Conservation (phyloP, 768 basidiomycete species). For the Royoungia palumana region DNA sequence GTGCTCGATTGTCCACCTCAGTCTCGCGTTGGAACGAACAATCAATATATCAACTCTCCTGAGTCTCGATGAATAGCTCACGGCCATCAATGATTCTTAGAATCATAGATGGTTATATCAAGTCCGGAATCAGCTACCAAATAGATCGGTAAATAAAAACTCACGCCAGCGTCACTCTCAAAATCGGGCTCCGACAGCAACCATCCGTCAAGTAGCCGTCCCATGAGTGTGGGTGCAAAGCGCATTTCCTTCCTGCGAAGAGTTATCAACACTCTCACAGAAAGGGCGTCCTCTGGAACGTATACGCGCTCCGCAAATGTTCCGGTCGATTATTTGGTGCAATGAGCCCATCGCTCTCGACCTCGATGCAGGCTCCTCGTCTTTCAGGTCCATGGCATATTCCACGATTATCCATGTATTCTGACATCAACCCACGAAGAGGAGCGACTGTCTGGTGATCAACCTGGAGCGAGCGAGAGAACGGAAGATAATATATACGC, state of each 20-base stretch:
- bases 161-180: no score
- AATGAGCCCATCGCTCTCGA: slow-evolving; percentile 22
- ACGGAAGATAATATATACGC: slow-evolving; percentile 48
- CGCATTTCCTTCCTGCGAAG: slow-evolving; percentile 40
- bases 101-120: no score
- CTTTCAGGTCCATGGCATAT: slow-evolving; percentile 16
- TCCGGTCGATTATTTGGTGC: slow-evolving; percentile 10
- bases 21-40: no score
- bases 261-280: slow-evolving; percentile 17
- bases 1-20: no score
- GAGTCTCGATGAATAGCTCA: no score
- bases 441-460: slow-evolving; percentile 8
- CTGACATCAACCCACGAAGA: slow-evolving; percentile 33
- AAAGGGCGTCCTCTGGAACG: slow-evolving; percentile 35
- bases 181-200: no score
- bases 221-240: slow-evolving; percentile 40
- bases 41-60: no score
- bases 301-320: slow-evolving; percentile 1
- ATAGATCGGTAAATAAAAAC: no score
- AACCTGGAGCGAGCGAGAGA: slow-evolving; percentile 39
- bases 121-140: no score
- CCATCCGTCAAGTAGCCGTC: slow-evolving; percentile 38
- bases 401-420: slow-evolving; percentile 39
- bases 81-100: no score
- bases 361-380: slow-evolving; percentile 1